A percentile compares a stretch with the other conserved stretches of the same genome.
Conservation (phyloP, 306 rosid species). For the Argentina anserina region DNA sequence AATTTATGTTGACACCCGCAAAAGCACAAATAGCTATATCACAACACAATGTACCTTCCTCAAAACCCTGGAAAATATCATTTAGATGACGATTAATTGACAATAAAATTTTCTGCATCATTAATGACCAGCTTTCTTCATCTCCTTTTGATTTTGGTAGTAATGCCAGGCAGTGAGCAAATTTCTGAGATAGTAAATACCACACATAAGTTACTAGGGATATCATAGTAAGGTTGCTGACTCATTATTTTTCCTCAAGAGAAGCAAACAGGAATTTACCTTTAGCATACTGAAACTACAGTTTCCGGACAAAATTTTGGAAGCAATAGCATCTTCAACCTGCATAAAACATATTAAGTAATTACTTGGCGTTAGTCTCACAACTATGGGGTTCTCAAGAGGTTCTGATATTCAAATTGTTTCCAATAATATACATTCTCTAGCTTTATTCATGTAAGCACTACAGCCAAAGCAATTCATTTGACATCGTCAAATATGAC, state of each 20-base stretch:
- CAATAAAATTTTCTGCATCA: slow-evolving; percentile 66
- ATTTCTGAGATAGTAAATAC: slow-evolving; percentile 57
- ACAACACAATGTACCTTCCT: slow-evolving; percentile 58
- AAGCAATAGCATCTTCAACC: slow-evolving; percentile 72
- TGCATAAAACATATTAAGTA: slow-evolving; percentile 30
- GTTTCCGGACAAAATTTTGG: slow-evolving; percentile 52
- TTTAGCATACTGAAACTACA: slow-evolving; percentile 58
- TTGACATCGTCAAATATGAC: too few species aligned
- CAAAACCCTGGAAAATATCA: slow-evolving; percentile 72
- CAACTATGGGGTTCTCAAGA: neutral
- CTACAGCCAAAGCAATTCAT: slow-evolving; percentile 5
- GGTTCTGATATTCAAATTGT: neutral
- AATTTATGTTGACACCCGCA: slow-evolving; percentile 13
- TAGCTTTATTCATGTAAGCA: neutral
- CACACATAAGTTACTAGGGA: slow-evolving; percentile 12
- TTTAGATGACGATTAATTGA: slow-evolving; percentile 56
- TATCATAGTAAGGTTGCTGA: slow-evolving; percentile 3
- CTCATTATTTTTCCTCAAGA: neutral
- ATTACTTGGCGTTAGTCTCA: neutral
- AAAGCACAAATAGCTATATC: slow-evolving; percentile 9
- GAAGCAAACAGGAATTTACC: slow-evolving; percentile 47
- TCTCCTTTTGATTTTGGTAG: slow-evolving; percentile 87
- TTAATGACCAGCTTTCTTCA: slow-evolving; percentile 75
- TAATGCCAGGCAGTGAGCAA: slow-evolving; percentile 66
- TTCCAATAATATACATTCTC: neutral